These are phyloP conservation scores for Blumeriella jaapii DNA, from an alignment of 2,329 filamentous ascomycete genomes.

Conservation along the genomic window DNA sequence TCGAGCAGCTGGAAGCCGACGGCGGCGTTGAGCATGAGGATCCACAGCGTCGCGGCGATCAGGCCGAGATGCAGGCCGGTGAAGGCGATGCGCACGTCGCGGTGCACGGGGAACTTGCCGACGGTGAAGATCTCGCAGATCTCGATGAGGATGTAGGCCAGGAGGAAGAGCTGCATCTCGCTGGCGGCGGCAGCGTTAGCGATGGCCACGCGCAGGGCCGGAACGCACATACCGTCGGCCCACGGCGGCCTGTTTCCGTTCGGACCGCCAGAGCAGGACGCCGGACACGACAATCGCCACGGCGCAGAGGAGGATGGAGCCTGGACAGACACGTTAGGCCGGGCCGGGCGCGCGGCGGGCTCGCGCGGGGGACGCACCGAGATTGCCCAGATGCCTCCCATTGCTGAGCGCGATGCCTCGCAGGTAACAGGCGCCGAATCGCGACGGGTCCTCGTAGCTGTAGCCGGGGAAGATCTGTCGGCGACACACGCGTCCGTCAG, in stretches of 20 bases:
- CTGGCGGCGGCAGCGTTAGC: constrained; percentile 35
- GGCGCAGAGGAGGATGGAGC: constrained; percentile 76
- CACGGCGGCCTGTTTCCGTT: constrained; percentile 86
- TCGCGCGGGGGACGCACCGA: constrained; percentile 46
- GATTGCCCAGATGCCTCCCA: constrained; percentile 60
- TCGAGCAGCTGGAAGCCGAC: constrained; percentile 92
- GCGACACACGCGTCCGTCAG: too few relatives aligned
- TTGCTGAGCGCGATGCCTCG: constrained; percentile 61
- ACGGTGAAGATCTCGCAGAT: constrained; percentile 97
- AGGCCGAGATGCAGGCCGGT: constrained; percentile 82
- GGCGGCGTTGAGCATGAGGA: constrained; percentile 80
- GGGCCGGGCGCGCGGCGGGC: not conserved
- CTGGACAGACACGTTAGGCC: constrained; percentile 33
- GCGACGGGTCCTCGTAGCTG: constrained; percentile 14
- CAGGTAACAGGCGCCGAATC: constrained; percentile 50
- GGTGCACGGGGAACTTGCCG: constrained; percentile 70
- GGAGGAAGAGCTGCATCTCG: constrained; percentile 91
- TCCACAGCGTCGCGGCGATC: constrained; percentile 80
- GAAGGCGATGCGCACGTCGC: constrained; percentile 66
- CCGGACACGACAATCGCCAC: constrained; percentile 59
- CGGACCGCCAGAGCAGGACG: constrained; percentile 67
- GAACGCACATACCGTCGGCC: constrained; percentile 58
- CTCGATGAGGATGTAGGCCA: constrained; percentile 74
- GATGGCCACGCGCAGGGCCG: constrained; percentile 1
- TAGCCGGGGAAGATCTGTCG: constrained; percentile 48